Base-by-base conservation (phyloP, 306 rosid genomes). In the Vachellia pachyceras region DNA sequence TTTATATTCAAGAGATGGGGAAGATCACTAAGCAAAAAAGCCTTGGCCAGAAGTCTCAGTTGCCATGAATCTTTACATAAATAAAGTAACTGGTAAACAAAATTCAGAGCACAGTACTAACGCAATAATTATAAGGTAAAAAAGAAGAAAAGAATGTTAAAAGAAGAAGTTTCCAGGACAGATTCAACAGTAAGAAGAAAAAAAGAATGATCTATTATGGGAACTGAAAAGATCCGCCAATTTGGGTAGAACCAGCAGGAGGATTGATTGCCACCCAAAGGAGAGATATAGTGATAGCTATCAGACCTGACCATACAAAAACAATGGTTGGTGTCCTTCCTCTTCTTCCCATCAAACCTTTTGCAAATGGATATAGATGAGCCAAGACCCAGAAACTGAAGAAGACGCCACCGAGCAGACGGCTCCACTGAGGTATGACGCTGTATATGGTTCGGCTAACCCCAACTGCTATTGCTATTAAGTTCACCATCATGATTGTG, bases 211-310 rank as follows among this genome's bases (percentile, higher is more conserved):
- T 44, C 75, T 75, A 78, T 88, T 85, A 94, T 10, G 98, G 97
- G 79, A 94, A 94, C 73, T 86, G 83, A 85, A 94, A 94, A 9
- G 98, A 94, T 46, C 98, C 98, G 47, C 98, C 98, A 64, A 94
- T 94, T 77, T 92, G 88, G 84, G 39, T 80, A 1, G 86, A 18
- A 73, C 93, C 91, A 15, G 91, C 70, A 15, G 98, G 98, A 17
- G 98, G 98, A 75, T 85, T 92, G 82, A 95, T 92, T 18, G 98
- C 97, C 64, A 95, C 98, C 98, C 98, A 95, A 12, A 95, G 91
- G 80, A 94, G 98, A 67, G 98, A 94, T 45, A 94, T 94, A 25
- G 94, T 94, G 85, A 94, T 91, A 5, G 98, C 95, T 57, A 95
- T 88, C 47, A 95, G 90, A 5, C 97, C 99, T 49, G 99, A 95